Evolutionary conservation across 139 green algal genomes (phyloP), one percentile per base, ranked within the genome.

Genomic region (Limnomonas spitsbergensis): DNA sequence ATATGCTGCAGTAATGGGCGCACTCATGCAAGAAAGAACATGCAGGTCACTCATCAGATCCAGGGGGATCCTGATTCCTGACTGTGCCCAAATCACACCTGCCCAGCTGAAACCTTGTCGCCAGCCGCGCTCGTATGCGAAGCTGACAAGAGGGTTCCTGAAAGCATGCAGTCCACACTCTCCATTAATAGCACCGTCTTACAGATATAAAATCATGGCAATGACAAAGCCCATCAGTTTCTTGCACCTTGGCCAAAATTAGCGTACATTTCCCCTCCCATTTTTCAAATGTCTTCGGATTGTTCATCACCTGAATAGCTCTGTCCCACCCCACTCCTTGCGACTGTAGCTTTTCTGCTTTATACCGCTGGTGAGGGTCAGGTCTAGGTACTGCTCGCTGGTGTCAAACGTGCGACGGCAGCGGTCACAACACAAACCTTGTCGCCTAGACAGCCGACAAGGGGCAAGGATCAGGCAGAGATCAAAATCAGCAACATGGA

Each of bases 71-170:
- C 4, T 67, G 40, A 66, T 39, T 6, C 38, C 35, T 32, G n/a
- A 31, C 7, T 54, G 6, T 24, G 27, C 38, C 34, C 6, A 42
- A 24, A 9, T n/a, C 32, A 52, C 2, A 34, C 14, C 3, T 40
- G 91, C 92, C 81, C 91, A 93, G 0, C 84, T 78, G 78, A 99
- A 99, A 29, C 80, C 82, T 79, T 98, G 94, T 2, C 95, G 75
- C 94, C 95, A 99, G 7, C 95, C 95, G 3, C 95, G 87, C 85
- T 99, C 95, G 85, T 99, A 99, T 1, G 89, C 88, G 68, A 92
- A 96, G 66, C 77, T 89, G 0, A 99, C 85, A 20, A 95, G 70
- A 29, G 95, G 95, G 69, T 71, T 89, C 85, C 88, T 92, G 61
- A 72, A 37, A 36, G 24, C 27, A 72, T 24, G 24, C 29, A 72